Evolutionary conservation across 805 yeast species (phyloP), one percentile per base, ranked within the genome.

Genomic region (Metschnikowia anglica): DNA sequence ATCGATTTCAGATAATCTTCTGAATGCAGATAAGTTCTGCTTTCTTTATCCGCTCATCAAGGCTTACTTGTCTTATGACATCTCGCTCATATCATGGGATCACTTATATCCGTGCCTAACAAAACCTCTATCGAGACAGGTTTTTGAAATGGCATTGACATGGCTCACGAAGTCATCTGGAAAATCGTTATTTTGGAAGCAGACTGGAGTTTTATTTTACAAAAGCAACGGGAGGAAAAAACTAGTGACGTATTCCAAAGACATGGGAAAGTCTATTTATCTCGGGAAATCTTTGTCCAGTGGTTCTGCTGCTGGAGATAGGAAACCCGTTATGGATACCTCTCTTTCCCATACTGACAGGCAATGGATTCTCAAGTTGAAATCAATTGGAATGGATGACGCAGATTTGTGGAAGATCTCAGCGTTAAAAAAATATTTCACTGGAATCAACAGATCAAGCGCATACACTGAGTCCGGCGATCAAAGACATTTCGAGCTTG

Each of bases 351-450:
- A 74, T 3, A 85, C 79, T 44, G 96, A 87, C 60, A 72, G 75
- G 43, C 72, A 73, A 24, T 85, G 96, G 89, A 67, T 88, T n/a
- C 77, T 77, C 27, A 80, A 83, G 48, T 66, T 91, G 32, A 74
- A 78, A 35, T 72, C 83, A 2, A 72, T 87, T n/a, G 98, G 97
- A 0, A 63, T 91, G 39, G 71, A 70, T 6, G 88, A 81, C 8
- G 71, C 69, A 6, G 95, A 88, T 34, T 53, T 87, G 19, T 91
- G 97, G 97, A 91, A 90, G 60, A 64, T 91, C 10, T 81, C 82
- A 12, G 78, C 78, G 3, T 61, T 88, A 43, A 72, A 90, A 43
- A 82, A 82, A 21, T 85, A 88, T 52, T 74, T 90, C 7, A 72
- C 65, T 46, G 77, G 81, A 37, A 40, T 36, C 12, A 49, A 34